Conservation (phyloP, 2,329 filamentous ascomycete species). For the Epichloe coenophiala region DNA sequence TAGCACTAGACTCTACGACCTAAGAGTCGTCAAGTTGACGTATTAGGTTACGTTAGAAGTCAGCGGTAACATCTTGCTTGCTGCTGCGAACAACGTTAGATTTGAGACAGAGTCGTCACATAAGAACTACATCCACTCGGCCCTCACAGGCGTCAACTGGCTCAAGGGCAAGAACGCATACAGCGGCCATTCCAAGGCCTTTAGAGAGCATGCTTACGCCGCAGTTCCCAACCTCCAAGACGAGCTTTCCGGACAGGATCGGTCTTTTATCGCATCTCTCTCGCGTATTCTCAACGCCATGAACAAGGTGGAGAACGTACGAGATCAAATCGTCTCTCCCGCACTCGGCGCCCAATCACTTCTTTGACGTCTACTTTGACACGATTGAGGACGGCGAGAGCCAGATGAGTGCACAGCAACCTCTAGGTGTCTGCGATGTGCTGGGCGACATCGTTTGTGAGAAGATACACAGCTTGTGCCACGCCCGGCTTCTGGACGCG, state of each 20-base stretch:
- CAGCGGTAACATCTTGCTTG: too few species aligned
- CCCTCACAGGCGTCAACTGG: slow-evolving; percentile 5
- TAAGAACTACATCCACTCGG: slow-evolving; percentile 5
- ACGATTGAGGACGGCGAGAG: slow-evolving; percentile 1
- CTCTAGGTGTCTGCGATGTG: slow-evolving; percentile 2
- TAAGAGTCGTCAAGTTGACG: too few species aligned
- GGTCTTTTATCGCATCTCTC: slow-evolving; percentile 4
- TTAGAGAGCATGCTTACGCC: background rate
- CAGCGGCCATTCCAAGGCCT: slow-evolving; percentile 1
- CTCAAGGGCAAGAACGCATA: slow-evolving; percentile 3
- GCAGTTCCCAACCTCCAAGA: slow-evolving; percentile 4
- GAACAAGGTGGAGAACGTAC: slow-evolving; percentile 2
- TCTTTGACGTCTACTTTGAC: slow-evolving; percentile 2
- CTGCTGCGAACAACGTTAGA: background rate
- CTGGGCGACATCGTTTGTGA: background rate
- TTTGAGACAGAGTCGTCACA: background rate
- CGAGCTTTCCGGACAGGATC: slow-evolving; percentile 2
- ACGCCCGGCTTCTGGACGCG: slow-evolving; percentile 1
- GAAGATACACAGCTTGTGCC: slow-evolving; percentile 2
- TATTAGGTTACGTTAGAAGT: too few species aligned
- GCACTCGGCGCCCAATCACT: background rate
- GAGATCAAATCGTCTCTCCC: background rate
- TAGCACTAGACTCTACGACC: too few species aligned
- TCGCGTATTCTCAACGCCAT: slow-evolving; percentile 3
- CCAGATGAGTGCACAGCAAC: background rate